Conservation (phyloP, 2,329 filamentous ascomycete genomes). For the Fusarium sp. region DNA sequence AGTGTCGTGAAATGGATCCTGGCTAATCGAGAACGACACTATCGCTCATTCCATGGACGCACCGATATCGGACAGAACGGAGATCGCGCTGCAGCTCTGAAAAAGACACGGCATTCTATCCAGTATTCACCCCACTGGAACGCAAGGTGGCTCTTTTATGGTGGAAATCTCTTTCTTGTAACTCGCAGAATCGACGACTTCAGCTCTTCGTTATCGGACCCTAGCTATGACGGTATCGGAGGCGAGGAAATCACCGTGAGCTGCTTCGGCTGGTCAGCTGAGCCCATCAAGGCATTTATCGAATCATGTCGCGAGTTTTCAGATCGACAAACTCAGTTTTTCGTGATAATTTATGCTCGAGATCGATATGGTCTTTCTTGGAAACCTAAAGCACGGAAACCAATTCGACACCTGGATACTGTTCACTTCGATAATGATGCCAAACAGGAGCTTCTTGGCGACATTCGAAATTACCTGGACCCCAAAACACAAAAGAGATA, state of each 20-base stretch:
- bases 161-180: slow-evolving; percentile 59
- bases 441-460: slow-evolving; percentile 61
- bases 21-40: slow-evolving; percentile 54
- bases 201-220: slow-evolving; percentile 53
- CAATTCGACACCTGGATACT: slow-evolving; percentile 63
- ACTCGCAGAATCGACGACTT: slow-evolving; percentile 57
- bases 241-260: slow-evolving; percentile 62
- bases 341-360: slow-evolving; percentile 62
- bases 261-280: slow-evolving; percentile 64
- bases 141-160: slow-evolving; percentile 63
- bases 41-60: slow-evolving; percentile 59
- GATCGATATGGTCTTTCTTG: slow-evolving; percentile 61
- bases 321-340: slow-evolving; percentile 62
- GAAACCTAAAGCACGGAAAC: slow-evolving; percentile 62
- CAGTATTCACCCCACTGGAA: slow-evolving; percentile 61
- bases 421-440: slow-evolving; percentile 62
- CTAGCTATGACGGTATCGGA: slow-evolving; percentile 60
- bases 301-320: slow-evolving; percentile 61
- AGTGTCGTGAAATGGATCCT: slow-evolving; percentile 61
- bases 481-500: slow-evolving; percentile 68
- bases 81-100: slow-evolving; percentile 56
- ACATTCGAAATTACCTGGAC: slow-evolving; percentile 66
- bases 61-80: slow-evolving; percentile 53
- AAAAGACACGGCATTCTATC: slow-evolving; percentile 56
- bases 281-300: slow-evolving; percentile 61